These are phyloP conservation scores for Trichosporon asahii DNA, from an alignment of 1,284 basidiomycete species.

Conservation along the genomic window DNA sequence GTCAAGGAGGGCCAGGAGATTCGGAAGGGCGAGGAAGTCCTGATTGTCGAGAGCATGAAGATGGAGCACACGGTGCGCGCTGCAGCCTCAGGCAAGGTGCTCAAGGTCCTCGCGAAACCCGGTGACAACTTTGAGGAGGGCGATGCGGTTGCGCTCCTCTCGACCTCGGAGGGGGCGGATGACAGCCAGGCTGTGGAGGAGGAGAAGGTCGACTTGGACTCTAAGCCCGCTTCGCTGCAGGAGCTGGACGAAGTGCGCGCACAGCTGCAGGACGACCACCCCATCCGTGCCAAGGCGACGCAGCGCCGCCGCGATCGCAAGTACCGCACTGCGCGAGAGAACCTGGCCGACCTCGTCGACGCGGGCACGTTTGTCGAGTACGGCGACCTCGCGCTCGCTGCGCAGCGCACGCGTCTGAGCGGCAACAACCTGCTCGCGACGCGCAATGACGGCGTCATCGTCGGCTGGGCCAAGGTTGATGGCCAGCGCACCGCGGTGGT, in stretches of 20 bases:
- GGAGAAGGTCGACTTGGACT: constrained; percentile 19
- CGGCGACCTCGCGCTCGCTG: constrained; percentile 22
- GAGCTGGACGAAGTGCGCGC: constrained; percentile 23
- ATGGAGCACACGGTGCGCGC: constrained; percentile 26
- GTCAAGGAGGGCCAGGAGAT: constrained; percentile 16
- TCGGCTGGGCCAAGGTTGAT: constrained; percentile 27
- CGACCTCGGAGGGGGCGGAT: background rate
- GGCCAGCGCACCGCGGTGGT: constrained; percentile 18
- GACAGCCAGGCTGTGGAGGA: constrained; percentile 5
- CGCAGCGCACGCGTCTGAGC: constrained; percentile 19
- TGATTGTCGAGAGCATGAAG: constrained; percentile 27
- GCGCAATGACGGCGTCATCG: constrained; percentile 26
- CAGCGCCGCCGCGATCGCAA: constrained; percentile 13
- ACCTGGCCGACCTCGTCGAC: constrained; percentile 25
- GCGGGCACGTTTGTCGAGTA: constrained; percentile 22
- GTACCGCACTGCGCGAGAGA: constrained; percentile 25
- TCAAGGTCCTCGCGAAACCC: constrained; percentile 13
- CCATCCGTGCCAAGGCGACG: constrained; percentile 20
- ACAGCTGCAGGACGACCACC: constrained; percentile 17
- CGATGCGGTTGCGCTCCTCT: constrained; percentile 17
- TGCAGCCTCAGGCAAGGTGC: constrained; percentile 12
- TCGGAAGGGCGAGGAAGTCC: constrained; percentile 17
- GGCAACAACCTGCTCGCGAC: constrained; percentile 18
- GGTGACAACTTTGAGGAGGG: constrained; percentile 24
- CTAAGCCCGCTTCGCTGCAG: constrained; percentile 17